phyloP scores from a whole-genome alignment of 1,284 basidiomycete species.

The Singerocomus inundabilis region DNA sequence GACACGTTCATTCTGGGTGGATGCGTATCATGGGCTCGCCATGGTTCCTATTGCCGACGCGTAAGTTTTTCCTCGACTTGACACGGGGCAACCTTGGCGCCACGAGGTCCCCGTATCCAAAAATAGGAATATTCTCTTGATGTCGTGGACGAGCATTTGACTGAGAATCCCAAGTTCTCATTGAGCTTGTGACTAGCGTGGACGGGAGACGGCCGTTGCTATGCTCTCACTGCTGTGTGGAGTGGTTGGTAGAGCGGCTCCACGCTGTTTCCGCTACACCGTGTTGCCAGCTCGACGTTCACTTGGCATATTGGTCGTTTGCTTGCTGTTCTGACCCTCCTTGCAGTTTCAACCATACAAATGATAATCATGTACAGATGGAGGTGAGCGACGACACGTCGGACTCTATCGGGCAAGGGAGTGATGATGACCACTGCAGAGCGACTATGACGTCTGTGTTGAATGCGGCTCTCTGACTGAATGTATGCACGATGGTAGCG shows the following conservation, averaged over 20 bases:
- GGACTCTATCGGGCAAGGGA: slow-evolving; percentile 22
- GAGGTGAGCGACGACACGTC: slow-evolving; percentile 48
- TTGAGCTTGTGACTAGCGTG: slow-evolving; percentile 10
- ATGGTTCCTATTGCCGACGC: slow-evolving; percentile 91
- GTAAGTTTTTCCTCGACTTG: slow-evolving; percentile 43
- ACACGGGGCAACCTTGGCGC: slow-evolving; percentile 11
- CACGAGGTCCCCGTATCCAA: slow-evolving; percentile 19
- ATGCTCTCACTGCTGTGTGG: slow-evolving; percentile 12
- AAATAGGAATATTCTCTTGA: slow-evolving; percentile 13
- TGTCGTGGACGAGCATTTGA: slow-evolving; percentile 13
- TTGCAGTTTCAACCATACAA: slow-evolving; percentile 77
- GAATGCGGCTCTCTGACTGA: slow-evolving; percentile 72
- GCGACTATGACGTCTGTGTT: slow-evolving; percentile 81
- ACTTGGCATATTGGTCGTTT: no score
- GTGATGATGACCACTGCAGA: slow-evolving; percentile 49
- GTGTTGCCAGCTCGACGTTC: no score
- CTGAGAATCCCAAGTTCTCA: slow-evolving; percentile 20
- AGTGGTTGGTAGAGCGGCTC: slow-evolving; percentile 7
- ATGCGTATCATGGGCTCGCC: slow-evolving; percentile 79
- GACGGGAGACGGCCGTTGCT: slow-evolving; percentile 23
- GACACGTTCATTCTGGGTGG: slow-evolving; percentile 85
- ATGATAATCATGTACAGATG: slow-evolving; percentile 74
- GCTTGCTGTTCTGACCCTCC: slow-evolving; percentile 5
- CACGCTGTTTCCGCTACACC: slow-evolving; percentile 1
- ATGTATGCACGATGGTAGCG: slow-evolving; percentile 69